These are phyloP conservation scores for Melaleuca quinquenervia DNA, from an alignment of 345 rosid genomes.

Conservation along the genomic window DNA sequence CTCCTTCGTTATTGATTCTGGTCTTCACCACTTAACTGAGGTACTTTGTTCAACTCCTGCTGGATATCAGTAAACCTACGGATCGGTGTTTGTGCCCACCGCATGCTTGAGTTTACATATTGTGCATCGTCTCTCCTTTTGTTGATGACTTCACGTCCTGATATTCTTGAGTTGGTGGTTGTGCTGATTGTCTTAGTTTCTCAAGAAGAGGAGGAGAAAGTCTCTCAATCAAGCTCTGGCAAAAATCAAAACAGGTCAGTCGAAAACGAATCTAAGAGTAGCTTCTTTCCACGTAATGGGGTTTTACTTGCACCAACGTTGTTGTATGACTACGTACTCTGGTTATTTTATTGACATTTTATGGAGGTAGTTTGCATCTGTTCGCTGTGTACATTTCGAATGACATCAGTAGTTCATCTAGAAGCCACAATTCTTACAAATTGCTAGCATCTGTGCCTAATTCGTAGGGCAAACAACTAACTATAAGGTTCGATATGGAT, in stretches of 20 bases:
- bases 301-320: not conserved
- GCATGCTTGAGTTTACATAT: not conserved
- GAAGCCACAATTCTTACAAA: not conserved
- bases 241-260: slow-evolving; percentile 11
- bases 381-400: not conserved
- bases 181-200: not conserved
- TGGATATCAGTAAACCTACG: not conserved
- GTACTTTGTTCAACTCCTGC: not conserved
- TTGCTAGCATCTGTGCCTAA: not conserved
- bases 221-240: slow-evolving; percentile 8
- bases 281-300: not conserved
- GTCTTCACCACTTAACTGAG: slow-evolving; percentile 5
- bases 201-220: slow-evolving; percentile 9
- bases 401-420: not conserved
- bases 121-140: not conserved
- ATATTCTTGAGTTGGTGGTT: not conserved
- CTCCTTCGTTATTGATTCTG: slow-evolving; percentile 3
- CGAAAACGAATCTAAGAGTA: not conserved
- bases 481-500: not conserved
- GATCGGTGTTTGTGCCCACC: not conserved
- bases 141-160: not conserved
- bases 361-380: not conserved
- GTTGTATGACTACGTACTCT: not conserved
- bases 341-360: not conserved
- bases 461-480: not conserved